Evolutionary conservation across 2,329 filamentous ascomycete genomes (phyloP).

Genomic region (Didymella keratinophila): DNA sequence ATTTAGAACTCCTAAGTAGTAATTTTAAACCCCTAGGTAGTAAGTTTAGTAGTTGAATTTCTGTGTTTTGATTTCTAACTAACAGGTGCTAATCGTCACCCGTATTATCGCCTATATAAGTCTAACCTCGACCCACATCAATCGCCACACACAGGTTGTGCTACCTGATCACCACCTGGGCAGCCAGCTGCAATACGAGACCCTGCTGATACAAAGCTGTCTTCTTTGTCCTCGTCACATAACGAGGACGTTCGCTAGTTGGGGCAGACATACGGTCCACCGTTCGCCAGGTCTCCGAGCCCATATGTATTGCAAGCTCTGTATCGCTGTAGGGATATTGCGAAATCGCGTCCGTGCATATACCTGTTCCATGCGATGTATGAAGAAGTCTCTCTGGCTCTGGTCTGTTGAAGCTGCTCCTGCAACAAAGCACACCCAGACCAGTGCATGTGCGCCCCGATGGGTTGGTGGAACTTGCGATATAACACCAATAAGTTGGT

Average conservation of each 20-base stretch:
- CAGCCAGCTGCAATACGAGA: too few relatives aligned
- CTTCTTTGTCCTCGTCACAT: constrained; percentile 18
- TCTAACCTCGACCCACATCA: too few relatives aligned
- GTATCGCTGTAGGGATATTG: constrained; percentile 29
- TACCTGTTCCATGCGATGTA: constrained; percentile 23
- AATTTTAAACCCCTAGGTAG: too few relatives aligned
- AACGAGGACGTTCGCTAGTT: constrained; percentile 25
- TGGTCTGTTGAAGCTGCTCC: constrained; percentile 26
- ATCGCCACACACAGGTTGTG: too few relatives aligned
- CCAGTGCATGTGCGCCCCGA: constrained; percentile 28
- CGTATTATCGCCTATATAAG: too few relatives aligned
- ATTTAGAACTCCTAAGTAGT: too few relatives aligned
- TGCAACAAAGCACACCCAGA: constrained; percentile 34
- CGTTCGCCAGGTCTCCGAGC: constrained; percentile 12
- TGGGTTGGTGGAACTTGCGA: constrained; percentile 19
- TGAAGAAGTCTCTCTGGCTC: constrained; percentile 25
- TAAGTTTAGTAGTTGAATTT: too few relatives aligned
- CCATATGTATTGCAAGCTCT: constrained; percentile 27
- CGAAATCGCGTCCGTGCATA: constrained; percentile 28
- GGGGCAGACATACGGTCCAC: constrained; percentile 22
- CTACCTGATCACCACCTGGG: too few relatives aligned
- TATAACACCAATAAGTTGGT: constrained; percentile 20
- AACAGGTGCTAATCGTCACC: too few relatives aligned
- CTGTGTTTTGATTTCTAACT: too few relatives aligned
- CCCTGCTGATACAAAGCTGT: too few relatives aligned